phyloP scores from a whole-genome alignment of 306 rosid genomes.

The Lotus japonicus region DNA sequence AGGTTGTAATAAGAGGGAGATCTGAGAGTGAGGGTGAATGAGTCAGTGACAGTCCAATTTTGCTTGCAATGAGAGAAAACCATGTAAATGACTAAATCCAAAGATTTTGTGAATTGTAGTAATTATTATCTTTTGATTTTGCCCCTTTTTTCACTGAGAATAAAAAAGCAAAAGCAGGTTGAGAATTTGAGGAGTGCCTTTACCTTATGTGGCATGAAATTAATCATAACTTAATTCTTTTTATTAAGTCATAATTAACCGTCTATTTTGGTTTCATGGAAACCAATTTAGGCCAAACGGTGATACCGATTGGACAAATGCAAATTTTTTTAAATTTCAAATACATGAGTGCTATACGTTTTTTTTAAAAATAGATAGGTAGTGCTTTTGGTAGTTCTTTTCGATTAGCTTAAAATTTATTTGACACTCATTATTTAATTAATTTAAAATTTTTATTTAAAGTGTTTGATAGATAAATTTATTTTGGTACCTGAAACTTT shows the following conservation, averaged over 20 bases:
- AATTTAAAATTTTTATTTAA: no score
- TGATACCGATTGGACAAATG: neutral
- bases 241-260: neutral
- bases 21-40: constrained; percentile 21
- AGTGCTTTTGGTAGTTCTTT: no score
- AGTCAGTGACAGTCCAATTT: constrained; percentile 1
- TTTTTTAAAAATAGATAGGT: no score
- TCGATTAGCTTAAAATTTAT: no score
- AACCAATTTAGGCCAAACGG: neutral
- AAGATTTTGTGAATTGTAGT: no score
- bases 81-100: neutral
- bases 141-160: neutral
- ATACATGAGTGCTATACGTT: no score
- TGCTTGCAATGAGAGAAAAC: constrained; percentile 3
- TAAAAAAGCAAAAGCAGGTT: neutral
- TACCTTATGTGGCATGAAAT: neutral
- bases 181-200: neutral
- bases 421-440: no score
- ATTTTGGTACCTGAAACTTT: no score
- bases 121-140: no score
- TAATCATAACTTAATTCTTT: neutral
- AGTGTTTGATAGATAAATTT: no score
- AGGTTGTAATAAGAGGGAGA: constrained; percentile 17
- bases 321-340: no score
- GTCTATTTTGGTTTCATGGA: neutral